Evolutionary conservation across 1,139 yeast genomes (phyloP), one percentile per base, ranked within the genome.

Genomic region (Pichia kudriavzevii): DNA sequence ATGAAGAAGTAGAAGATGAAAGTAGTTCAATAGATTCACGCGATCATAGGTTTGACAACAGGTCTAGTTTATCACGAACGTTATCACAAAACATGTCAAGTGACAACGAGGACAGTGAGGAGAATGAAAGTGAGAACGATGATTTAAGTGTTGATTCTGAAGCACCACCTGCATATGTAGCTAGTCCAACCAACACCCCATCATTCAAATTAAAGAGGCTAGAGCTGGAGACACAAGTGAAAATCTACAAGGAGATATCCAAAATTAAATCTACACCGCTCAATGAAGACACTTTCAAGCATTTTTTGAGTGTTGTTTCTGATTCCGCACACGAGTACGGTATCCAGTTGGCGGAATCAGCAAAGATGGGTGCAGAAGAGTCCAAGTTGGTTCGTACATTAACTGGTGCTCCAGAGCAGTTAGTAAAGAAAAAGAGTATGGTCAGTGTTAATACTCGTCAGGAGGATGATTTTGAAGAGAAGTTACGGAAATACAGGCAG

Each of bases 321-420:
- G 50, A 48, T 31, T 56, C 58, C 4, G 55, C 58, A 5, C 45
- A 54, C 37, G 43, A 45, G 10, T 50, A 53, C 22, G 61, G 61
- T 23, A 42, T 53, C 17, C 44, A 48, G 22, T 45, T 58, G 33
- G 61, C 61, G 2, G 59, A 55, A 35, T 47, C 53, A 10, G 60
- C 58, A 2, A 50, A 41, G 30, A 28, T 36, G 12, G 59, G 58
- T 9, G 58, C 55, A 11, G 53, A 52, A 31, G 52, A 52, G 15
- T 56, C 58, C 1, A 43, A 48, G 26, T 35, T 57, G n/a, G 57
- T 57, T 18, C 48, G 61, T 23, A 52, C 56, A 0, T 36, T 55
- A 18, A 56, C 60, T 1, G 60, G 55, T 10, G 61, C 59, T 1
- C 61, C 61, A 3, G 56, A 50, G 8, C 40, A 40, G 18, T 6